phyloP scores from a whole-genome alignment of 768 basidiomycete species.

The Russula vinacea region DNA sequence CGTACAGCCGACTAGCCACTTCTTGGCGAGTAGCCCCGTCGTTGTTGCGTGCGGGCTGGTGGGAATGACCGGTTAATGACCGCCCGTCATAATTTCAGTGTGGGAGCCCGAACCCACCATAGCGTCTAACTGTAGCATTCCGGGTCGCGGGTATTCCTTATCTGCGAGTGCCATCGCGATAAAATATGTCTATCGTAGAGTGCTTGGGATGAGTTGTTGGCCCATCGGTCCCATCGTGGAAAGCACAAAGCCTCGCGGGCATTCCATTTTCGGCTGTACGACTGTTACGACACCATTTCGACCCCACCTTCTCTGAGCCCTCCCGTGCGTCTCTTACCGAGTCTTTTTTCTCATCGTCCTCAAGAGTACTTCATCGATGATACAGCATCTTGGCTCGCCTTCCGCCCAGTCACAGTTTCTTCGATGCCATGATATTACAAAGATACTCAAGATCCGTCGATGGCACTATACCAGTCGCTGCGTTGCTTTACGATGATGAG shows the following conservation, averaged over 20 bases:
- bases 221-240: neutral
- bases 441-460: constrained; percentile 58
- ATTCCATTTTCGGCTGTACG: too few relatives aligned
- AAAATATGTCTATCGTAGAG: neutral
- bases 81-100: too few relatives aligned
- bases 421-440: constrained; percentile 38
- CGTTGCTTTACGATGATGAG: constrained; percentile 79
- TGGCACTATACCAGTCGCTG: constrained; percentile 73
- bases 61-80: neutral
- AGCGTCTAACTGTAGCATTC: too few relatives aligned
- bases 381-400: neutral
- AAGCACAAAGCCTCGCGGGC: too few relatives aligned
- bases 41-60: neutral
- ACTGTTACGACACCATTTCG: too few relatives aligned
- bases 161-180: neutral
- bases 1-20: neutral
- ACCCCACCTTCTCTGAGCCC: neutral
- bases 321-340: neutral
- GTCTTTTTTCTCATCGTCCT: neutral
- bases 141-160: neutral
- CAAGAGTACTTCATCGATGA: neutral
- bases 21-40: neutral
- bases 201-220: neutral
- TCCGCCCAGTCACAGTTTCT: neutral
- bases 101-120: too few relatives aligned